Base-by-base conservation (phyloP, 2,329 filamentous ascomycete species). In the Fusarium sp. region DNA sequence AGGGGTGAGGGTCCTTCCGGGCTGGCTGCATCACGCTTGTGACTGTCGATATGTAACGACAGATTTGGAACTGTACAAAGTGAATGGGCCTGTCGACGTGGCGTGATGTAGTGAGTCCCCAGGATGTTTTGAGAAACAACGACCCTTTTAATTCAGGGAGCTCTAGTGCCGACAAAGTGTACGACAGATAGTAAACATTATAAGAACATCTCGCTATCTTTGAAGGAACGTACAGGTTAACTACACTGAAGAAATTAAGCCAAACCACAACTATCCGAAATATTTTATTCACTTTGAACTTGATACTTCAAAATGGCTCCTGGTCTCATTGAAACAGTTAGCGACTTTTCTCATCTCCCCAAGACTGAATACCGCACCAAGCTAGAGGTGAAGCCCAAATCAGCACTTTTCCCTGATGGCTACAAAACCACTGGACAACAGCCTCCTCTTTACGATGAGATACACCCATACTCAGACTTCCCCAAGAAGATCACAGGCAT, bases 401-500 rank as follows among this genome's bases (percentile, higher is more conserved):
- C 54, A 8, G 54, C 54, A 10, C 54, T 67, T 68, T 86, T 86
- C 77, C 84, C 84, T 7, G 84, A 86, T 54, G 84, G 84, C 42
- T 84, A 85, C 78, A 81, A 84, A 46, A 88, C 86, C 1, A 87
- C 91, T 1, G 93, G 93, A 42, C 93, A 95, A 79, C 91, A 93
- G 74, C 85, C 88, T 29, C 93, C 93, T 3, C 80, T 93, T 38
- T 91, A 91, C 77, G 85, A 90, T 36, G 82, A 86, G 13, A 81
- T 95, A n/a, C 84, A 83, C 53, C 88, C 92, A 0, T 95, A 94
- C 79, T 84, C 87, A 0, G 86, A 87, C 20, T 95, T 95, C 76
- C 93, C 93, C 46, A 88, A 88, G 65, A 82, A 91, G 67, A 94
- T 95, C 79, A 86, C 86, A 0, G 93, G 93, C 15, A 88, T 88